Evolutionary conservation across 768 basidiomycete genomes (phyloP).

Genomic region (Suillus clintonianus): DNA sequence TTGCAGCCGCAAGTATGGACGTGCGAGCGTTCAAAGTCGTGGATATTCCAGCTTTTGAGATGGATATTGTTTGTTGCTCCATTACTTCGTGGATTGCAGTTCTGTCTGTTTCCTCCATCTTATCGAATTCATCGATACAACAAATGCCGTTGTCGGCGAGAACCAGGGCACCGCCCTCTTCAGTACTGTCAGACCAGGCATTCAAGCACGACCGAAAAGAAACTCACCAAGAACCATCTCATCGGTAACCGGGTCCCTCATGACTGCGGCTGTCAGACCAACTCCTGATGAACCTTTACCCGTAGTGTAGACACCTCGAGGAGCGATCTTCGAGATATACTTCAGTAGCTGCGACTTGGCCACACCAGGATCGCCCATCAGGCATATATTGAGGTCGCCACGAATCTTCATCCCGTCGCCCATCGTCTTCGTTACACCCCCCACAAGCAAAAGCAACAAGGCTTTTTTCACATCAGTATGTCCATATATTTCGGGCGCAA

Average conservation of each 20-base stretch:
- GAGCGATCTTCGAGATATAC: slow-evolving; percentile 98
- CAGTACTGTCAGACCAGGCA: slow-evolving; percentile 14
- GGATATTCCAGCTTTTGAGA: slow-evolving; percentile 98
- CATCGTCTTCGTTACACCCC: slow-evolving; percentile 93
- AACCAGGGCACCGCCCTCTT: slow-evolving; percentile 99
- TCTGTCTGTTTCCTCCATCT: slow-evolving; percentile 98
- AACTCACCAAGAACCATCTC: slow-evolving; percentile 96
- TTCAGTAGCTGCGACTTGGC: slow-evolving; percentile 97
- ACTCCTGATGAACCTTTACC: slow-evolving; percentile 99
- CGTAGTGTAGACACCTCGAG: slow-evolving; percentile 96
- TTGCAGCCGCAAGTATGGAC: slow-evolving; percentile 96
- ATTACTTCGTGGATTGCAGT: slow-evolving; percentile 99
- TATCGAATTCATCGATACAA: slow-evolving; percentile 99
- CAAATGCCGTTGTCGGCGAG: slow-evolving; percentile 99
- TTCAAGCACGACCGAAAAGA: neutral
- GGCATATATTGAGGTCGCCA: slow-evolving; percentile 94
- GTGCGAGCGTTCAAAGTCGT: slow-evolving; percentile 98
- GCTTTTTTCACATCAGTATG: slow-evolving; percentile 98
- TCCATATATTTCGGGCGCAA: slow-evolving; percentile 98
- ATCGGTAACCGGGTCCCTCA: slow-evolving; percentile 98
- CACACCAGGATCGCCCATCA: slow-evolving; percentile 99
- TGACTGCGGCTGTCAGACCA: slow-evolving; percentile 97
- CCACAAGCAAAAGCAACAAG: slow-evolving; percentile 85
- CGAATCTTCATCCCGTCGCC: slow-evolving; percentile 99
- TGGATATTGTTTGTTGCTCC: slow-evolving; percentile 99